These are phyloP conservation scores for Russula sp. DNA, from an alignment of 768 basidiomycete species.

Conservation along the genomic window DNA sequence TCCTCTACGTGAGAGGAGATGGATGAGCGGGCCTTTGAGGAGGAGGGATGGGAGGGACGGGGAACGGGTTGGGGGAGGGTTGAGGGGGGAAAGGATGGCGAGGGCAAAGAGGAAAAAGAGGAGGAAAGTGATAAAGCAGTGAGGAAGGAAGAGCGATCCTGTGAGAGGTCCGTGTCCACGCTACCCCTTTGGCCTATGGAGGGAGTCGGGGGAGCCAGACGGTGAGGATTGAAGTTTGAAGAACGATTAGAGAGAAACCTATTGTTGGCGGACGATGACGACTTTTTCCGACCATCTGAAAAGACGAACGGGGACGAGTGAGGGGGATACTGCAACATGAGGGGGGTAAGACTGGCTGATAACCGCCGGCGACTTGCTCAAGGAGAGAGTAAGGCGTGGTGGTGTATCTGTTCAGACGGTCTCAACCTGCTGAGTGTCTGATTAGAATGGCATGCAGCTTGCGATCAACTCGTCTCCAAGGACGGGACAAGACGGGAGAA, in stretches of 20 bases:
- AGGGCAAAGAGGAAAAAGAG: slow-evolving; percentile 39
- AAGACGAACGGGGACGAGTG: slow-evolving; percentile 39
- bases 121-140: slow-evolving; percentile 33
- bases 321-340: slow-evolving; percentile 41
- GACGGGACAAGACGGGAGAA: not conserved
- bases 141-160: slow-evolving; percentile 39
- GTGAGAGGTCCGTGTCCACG: slow-evolving; percentile 33
- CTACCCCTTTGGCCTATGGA: slow-evolving; percentile 30
- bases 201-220: not conserved
- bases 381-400: slow-evolving; percentile 31
- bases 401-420: slow-evolving; percentile 49
- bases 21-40: slow-evolving; percentile 22
- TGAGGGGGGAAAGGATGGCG: slow-evolving; percentile 34
- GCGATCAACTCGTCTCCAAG: slow-evolving; percentile 15
- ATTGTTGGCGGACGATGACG: slow-evolving; percentile 33
- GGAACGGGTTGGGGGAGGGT: slow-evolving; percentile 33
- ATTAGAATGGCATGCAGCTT: slow-evolving; percentile 33
- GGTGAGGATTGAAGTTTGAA: slow-evolving; percentile 17
- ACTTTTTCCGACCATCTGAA: slow-evolving; percentile 36
- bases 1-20: slow-evolving; percentile 26
- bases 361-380: slow-evolving; percentile 36
- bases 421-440: slow-evolving; percentile 59
- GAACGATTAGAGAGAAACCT: slow-evolving; percentile 27
- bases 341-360: slow-evolving; percentile 34
- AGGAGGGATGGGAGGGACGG: slow-evolving; percentile 29